These are phyloP conservation scores for Coniferiporia weirii DNA, from an alignment of 1,284 basidiomycete species.

Conservation along the genomic window DNA sequence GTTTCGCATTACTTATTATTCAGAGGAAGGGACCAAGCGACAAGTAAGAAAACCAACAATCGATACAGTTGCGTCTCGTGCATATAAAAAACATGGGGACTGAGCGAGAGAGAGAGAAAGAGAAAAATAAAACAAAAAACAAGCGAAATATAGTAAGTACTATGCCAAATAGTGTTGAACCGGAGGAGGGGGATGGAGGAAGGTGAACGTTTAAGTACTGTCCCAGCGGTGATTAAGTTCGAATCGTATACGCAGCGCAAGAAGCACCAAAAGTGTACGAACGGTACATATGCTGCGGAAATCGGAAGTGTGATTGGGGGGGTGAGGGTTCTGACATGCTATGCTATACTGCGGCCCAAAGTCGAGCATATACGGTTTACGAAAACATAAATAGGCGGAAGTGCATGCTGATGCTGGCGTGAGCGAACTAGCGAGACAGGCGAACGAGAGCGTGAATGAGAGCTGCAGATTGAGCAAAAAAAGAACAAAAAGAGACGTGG, in stretches of 20 bases:
- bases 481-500: background rate
- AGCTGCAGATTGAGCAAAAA: background rate
- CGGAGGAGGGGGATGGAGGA: background rate
- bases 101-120: background rate
- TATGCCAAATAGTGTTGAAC: background rate
- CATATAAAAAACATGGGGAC: constrained; percentile 2
- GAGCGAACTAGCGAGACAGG: background rate
- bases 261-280: no score
- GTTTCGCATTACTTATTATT: no score
- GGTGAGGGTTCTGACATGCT: no score
- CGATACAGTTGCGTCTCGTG: constrained; percentile 11
- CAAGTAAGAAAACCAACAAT: constrained; percentile 1
- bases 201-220: no score
- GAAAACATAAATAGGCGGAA: constrained; percentile 3
- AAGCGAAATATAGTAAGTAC: no score
- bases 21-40: no score
- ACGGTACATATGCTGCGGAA: no score
- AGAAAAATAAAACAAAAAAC: background rate
- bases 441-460: background rate
- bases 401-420: background rate
- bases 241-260: no score
- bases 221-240: no score
- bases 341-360: background rate
- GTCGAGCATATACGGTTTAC: background rate
- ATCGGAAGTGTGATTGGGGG: no score